Percentiles rank a stretch among this genome's conserved stretches.
Evolutionary conservation across 1,284 basidiomycete species (phyloP).

Genomic region (Ustilago esculenta): DNA sequence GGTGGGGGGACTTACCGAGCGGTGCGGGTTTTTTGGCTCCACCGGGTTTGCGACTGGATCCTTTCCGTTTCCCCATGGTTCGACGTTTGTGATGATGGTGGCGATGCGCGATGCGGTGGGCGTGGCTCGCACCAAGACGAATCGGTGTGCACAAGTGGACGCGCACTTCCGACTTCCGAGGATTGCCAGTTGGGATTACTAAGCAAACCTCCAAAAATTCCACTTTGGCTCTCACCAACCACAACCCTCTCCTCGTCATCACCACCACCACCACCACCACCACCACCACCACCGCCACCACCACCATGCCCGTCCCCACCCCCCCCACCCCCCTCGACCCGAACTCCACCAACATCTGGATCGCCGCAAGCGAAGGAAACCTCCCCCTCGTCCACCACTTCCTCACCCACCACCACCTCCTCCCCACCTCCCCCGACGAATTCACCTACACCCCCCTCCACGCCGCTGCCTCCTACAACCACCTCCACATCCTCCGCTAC

Average conservation of each 20-base stretch:
- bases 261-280: background rate
- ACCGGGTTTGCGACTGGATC: constrained; percentile 52
- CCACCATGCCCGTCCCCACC: constrained; percentile 44
- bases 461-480: constrained; percentile 64
- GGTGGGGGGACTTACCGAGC: constrained; percentile 59
- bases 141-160: too few relatives aligned
- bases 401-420: constrained; percentile 50
- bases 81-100: too few relatives aligned
- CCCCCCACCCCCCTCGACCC: too few relatives aligned
- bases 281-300: background rate
- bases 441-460: constrained; percentile 64
- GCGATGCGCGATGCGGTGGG: too few relatives aligned
- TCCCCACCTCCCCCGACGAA: constrained; percentile 53
- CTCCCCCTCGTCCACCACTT: constrained; percentile 55
- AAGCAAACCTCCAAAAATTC: too few relatives aligned
- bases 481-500: constrained; percentile 55
- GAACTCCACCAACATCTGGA: constrained; percentile 67
- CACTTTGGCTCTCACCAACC: background rate
- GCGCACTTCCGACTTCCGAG: constrained; percentile 9
- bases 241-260: background rate
- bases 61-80: constrained; percentile 63
- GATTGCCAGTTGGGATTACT: too few relatives aligned
- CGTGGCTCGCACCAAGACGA: too few relatives aligned
- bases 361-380: constrained; percentile 64
- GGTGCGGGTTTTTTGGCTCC: constrained; percentile 55